Conservation (phyloP, 1,284 basidiomycete species). For the Marasmius tenuissimus region DNA sequence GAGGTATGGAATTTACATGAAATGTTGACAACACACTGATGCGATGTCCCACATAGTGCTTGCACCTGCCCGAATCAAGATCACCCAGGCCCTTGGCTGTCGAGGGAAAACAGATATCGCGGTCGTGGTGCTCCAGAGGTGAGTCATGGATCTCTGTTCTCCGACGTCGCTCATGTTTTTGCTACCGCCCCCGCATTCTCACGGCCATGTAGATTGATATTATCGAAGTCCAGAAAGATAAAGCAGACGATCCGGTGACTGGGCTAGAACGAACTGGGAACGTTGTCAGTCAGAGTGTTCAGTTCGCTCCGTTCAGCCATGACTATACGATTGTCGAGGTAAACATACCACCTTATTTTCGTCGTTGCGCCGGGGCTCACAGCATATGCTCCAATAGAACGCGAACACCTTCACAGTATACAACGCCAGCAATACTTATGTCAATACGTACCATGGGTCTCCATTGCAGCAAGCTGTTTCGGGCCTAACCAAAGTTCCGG, state of each 20-base stretch:
- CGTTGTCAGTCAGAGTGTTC: conserved; percentile 61
- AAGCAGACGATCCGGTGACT: conserved; percentile 24
- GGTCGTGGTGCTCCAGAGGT: conserved; percentile 76
- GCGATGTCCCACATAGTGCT: conserved; percentile 34
- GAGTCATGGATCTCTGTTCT: background rate
- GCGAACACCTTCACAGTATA: conserved; percentile 47
- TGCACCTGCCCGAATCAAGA: conserved; percentile 44
- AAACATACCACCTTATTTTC: conserved; percentile 1
- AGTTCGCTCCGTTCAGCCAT: conserved; percentile 65
- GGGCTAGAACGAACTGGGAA: conserved; percentile 32
- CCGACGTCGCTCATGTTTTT: background rate
- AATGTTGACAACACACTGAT: conserved; percentile 21
- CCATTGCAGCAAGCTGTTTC: conserved; percentile 60
- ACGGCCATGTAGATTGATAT: conserved; percentile 59
- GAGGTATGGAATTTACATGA: conserved; percentile 36
- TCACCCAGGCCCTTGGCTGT: conserved; percentile 42
- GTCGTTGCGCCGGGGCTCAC: background rate
- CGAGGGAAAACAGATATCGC: conserved; percentile 30
- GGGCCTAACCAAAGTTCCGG: conserved; percentile 46
- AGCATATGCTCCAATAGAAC: conserved; percentile 19
- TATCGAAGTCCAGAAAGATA: conserved; percentile 71
- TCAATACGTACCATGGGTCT: conserved; percentile 59
- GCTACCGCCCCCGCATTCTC: background rate
- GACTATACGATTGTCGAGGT: conserved; percentile 51
- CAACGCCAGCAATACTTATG: conserved; percentile 45